Conservation (phyloP, 371 early-diverging fungal species). For the Apophysomyces ossiformis region DNA sequence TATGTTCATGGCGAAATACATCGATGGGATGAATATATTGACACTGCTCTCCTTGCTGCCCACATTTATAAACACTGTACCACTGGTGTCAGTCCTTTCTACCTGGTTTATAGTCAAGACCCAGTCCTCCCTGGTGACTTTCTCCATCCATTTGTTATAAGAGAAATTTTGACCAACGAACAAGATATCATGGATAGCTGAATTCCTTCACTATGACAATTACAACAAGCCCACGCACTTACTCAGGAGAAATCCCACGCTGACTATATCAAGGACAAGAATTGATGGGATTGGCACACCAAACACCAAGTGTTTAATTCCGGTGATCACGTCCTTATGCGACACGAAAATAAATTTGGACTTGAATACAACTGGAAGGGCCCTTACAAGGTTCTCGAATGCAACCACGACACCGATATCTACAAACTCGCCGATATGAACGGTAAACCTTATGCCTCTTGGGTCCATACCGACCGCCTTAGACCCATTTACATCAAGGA, state of each 20-base stretch:
- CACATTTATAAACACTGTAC: conserved; percentile 19
- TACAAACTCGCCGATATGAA: conserved; percentile 10
- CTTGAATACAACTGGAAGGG: conserved; percentile 22
- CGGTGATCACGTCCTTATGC: conserved; percentile 23
- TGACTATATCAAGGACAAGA: too few species aligned
- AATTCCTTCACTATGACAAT: too few species aligned
- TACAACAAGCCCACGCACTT: too few species aligned
- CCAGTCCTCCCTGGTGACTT: not conserved
- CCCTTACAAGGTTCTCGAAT: conserved; percentile 7
- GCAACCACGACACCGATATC: conserved; percentile 11
- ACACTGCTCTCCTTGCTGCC: conserved; percentile 23
- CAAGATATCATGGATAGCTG: too few species aligned
- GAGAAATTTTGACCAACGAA: too few species aligned
- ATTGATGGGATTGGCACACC: not conserved
- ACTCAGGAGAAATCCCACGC: too few species aligned
- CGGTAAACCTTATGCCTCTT: conserved; percentile 16
- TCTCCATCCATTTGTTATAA: too few species aligned
- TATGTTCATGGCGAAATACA: conserved; percentile 15
- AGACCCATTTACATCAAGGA: too few species aligned
- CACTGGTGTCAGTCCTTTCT: conserved; percentile 21
- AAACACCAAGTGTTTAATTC: conserved; percentile 12
- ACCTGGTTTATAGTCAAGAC: conserved; percentile 24
- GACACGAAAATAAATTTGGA: conserved; percentile 14
- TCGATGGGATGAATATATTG: conserved; percentile 21
- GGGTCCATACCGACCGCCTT: conserved; percentile 13